Percentiles rank a stretch among this genome's conserved stretches.
phyloP scores from a whole-genome alignment of 2,329 filamentous ascomycete species.

The Monosporascus sp. region DNA sequence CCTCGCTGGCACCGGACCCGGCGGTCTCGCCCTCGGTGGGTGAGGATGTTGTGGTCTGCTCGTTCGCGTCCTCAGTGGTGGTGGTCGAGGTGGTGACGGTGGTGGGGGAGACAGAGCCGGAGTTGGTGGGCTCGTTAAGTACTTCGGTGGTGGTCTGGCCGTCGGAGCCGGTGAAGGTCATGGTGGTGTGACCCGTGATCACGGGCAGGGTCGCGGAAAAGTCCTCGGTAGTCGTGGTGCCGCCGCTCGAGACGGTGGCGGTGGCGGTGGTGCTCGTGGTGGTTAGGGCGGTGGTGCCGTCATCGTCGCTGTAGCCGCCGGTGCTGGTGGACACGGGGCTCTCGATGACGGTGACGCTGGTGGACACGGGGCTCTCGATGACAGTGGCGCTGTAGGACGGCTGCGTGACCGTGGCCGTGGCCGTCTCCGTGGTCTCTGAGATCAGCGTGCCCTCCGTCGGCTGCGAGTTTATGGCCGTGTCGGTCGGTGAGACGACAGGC shows the following conservation, averaged over 20 bases:
- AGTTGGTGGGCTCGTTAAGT: background rate
- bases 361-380: background rate
- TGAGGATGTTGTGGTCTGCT: background rate
- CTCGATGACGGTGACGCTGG: background rate
- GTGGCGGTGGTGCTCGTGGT: background rate
- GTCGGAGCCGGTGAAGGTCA: background rate
- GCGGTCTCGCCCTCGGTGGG: background rate
- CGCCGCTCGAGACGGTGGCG: background rate
- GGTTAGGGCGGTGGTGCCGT: too few species aligned
- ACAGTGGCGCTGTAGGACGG: background rate
- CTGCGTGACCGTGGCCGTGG: background rate
- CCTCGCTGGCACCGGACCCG: background rate
- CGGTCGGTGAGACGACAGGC: background rate
- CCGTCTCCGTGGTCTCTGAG: background rate
- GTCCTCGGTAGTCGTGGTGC: background rate
- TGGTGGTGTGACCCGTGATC: background rate
- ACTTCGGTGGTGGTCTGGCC: background rate
- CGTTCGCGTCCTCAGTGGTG: background rate
- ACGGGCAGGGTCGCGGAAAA: background rate
- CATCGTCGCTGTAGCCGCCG: too few species aligned
- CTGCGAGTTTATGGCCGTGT: background rate
- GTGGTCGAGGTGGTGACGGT: background rate
- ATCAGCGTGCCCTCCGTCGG: background rate
- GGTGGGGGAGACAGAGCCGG: background rate
- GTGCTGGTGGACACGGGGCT: too few species aligned